Base-by-base conservation (phyloP, 768 basidiomycete genomes). In the Omphalotus guepiniiformis region DNA sequence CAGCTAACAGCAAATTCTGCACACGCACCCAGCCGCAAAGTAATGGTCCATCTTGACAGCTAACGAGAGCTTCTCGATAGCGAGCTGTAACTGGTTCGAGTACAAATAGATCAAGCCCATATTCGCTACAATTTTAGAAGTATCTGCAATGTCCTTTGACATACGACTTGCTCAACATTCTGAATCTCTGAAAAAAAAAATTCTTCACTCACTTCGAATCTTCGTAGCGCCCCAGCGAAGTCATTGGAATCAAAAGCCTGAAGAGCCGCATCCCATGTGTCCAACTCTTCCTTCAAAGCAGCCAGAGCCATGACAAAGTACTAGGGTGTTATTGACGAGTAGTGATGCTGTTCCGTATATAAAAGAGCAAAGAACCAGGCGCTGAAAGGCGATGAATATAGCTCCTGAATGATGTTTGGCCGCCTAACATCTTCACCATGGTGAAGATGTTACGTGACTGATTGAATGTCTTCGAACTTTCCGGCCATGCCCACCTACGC, bases 91-190 rank as follows among this genome's bases (percentile, higher is more conserved):
- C 51, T 80, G 72, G 42, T 82, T 79, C 2, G 80, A 67, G 6
- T 80, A 83, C 15, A 83, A 83, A 42, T 80, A 74, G 55, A 88
- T 81, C 55, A 88, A 68, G 9, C 76, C 85, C 51, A 86, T 76
- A 62, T 88, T 88, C 42, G 79, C 75, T 52, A 77, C 68, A 53
- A 86, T 80, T 66, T 83, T 82, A 41, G 78, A 40, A 0, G 48
- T 50, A 28, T 51, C 51, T 4, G 52, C 32, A 23, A 59, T 53
- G 19, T 42, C 26, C 58, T 58, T 12, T 27, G 19, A 9, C 21
- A 36, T 2, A 23, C 12, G 6, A 11, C 1, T 41, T 26, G 27
- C 18, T 13, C 5, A 4, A 35, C 13, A 26, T 25, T 6, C 37
- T n/a, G 13, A 21, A 21, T 7, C 15, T n/a, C n/a, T n/a, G n/a